Base-by-base conservation (phyloP, 108 stramenopile genomes). In the Fragilaria crotonensis region DNA sequence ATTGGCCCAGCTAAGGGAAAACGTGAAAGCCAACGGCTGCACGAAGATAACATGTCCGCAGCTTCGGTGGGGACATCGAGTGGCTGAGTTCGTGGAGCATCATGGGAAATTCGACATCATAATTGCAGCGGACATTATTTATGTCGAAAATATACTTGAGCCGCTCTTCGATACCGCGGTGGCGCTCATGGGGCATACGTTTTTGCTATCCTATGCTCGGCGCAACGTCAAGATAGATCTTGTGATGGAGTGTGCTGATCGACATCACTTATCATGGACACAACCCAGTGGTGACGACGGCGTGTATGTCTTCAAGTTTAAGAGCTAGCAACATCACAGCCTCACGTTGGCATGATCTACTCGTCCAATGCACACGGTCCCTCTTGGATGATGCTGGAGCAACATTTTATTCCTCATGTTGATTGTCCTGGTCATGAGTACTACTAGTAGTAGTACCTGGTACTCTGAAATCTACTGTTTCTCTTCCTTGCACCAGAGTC, bases 1-100 rank as follows among this genome's bases (percentile, higher is more conserved):
- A 25, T 45, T 77, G 41, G 41, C 59, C 0, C 32, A 73, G 25
- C 33, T 77, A 68, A 32, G 76, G 33, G 32, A 60, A 11, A 77
- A 77, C 48, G 63, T 71, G 14, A 14, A 19, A 30, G 23, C 53
- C 3, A 53, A 63, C 5, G 14, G 3, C 18, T 27, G 41, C 22
- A 56, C 18, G 5, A 48, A 5, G 4, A 41, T 53, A 49, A 3
- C 3, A 52, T 56, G 54, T 19, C 29, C 26, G n/a, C 33, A 33
- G 19, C 33, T 56, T 18, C 54, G 30, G 1, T 56, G 51, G 51
- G 51, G 51, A 25, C 51, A 52, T 52, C 23, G 25, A 25, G 26
- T 52, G 2, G 22, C 21, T 18, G 11, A 3, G 26, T 25, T 52
- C 2, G 21, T 22, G 1, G 4, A 3, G 2, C 21, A 52, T 25